Percentiles rank a stretch among this genome's conserved stretches.
Conservation (phyloP, 768 basidiomycete genomes). For the Lepiota brunneoincarnata region DNA sequence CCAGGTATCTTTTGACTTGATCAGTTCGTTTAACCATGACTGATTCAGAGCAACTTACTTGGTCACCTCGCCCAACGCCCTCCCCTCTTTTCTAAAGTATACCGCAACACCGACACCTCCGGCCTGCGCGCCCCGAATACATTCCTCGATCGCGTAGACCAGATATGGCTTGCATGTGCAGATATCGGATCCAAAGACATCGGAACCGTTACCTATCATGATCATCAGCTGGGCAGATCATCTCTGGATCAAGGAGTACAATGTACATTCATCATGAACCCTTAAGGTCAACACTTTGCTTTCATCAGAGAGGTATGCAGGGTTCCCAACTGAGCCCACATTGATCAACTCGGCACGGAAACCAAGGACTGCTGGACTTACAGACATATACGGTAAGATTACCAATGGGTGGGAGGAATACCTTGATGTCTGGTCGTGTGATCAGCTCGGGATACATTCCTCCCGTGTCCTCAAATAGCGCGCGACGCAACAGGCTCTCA, state of each 20-base stretch:
- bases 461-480: conserved; percentile 93
- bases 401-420: conserved; percentile 95
- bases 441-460: conserved; percentile 96
- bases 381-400: conserved; percentile 91
- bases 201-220: conserved; percentile 80
- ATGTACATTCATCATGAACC: conserved; percentile 89
- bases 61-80: conserved; percentile 91
- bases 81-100: conserved; percentile 93
- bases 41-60: conserved; percentile 46
- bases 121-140: conserved; percentile 67
- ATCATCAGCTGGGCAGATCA: not conserved
- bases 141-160: conserved; percentile 90
- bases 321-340: conserved; percentile 65
- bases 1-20: conserved; percentile 63
- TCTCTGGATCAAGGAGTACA: not conserved
- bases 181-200: conserved; percentile 93
- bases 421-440: conserved; percentile 92
- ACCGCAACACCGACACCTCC: conserved; percentile 88
- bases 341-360: not conserved
- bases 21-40: not conserved
- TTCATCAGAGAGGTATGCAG: conserved; percentile 71
- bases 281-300: conserved; percentile 82
- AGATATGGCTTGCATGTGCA: conserved; percentile 94
- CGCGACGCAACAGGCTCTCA: conserved; percentile 81
- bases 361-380: conserved; percentile 24